Conservation (phyloP, 208 protist genomes). For the Trypanosomatidae sp. region DNA sequence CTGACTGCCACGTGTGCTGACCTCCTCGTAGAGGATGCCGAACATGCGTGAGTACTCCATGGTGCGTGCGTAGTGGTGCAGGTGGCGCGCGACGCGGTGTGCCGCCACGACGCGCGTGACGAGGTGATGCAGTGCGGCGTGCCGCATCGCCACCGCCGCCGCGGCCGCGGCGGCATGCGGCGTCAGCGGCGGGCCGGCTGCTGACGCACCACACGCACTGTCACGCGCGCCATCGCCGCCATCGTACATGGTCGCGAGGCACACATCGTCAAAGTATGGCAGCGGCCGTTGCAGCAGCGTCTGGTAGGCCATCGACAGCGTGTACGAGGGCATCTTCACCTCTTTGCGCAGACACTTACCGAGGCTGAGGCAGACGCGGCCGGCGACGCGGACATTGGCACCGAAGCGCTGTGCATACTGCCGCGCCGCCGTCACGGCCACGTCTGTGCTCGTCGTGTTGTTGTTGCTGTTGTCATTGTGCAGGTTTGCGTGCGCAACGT, state of each 20-base stretch:
- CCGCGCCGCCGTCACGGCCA: slow-evolving; percentile 4
- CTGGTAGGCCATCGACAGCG: slow-evolving; percentile 33
- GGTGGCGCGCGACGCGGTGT: slow-evolving; percentile 35
- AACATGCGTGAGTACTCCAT: slow-evolving; percentile 65
- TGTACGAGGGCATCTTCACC: slow-evolving; percentile 36
- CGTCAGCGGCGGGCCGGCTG: no score
- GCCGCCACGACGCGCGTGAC: slow-evolving; percentile 17
- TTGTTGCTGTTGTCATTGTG: no score
- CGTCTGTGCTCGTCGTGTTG: neutral
- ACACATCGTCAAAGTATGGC: slow-evolving; percentile 49
- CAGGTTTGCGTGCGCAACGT: no score
- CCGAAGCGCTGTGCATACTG: slow-evolving; percentile 36
- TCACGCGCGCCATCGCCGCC: neutral
- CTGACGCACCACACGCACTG: neutral
- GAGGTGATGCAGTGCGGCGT: slow-evolving; percentile 36
- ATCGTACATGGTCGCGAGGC: slow-evolving; percentile 26
- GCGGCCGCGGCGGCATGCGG: slow-evolving; percentile 14
- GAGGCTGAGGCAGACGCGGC: slow-evolving; percentile 46
- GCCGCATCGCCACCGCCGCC: neutral
- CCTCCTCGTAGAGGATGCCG: slow-evolving; percentile 64
- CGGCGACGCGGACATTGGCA: slow-evolving; percentile 21
- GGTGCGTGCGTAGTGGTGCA: slow-evolving; percentile 45
- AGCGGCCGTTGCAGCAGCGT: slow-evolving; percentile 30
- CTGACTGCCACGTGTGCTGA: slow-evolving; percentile 68
- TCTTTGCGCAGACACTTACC: slow-evolving; percentile 46